Conservation (phyloP, 495 filamentous ascomycete species). For the Lichina pygmaea region DNA sequence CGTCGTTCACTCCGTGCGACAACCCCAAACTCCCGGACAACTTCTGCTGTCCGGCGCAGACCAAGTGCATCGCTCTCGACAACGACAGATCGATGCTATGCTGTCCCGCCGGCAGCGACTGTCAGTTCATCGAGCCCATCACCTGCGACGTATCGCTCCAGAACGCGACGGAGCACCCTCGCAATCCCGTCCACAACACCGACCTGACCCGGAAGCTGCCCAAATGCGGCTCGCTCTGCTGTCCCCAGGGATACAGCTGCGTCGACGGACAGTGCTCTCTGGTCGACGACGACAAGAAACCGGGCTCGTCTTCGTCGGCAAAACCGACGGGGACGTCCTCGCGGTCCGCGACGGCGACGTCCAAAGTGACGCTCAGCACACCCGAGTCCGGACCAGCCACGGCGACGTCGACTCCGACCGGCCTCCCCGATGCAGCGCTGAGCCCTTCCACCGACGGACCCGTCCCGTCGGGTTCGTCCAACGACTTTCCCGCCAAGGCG, state of each 20-base stretch:
- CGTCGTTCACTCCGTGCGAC: background rate
- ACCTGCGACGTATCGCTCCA: slow-evolving; percentile 41
- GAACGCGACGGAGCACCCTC: slow-evolving; percentile 32
- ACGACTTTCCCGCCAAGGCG: slow-evolving; percentile 26
- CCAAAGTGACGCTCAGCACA: background rate
- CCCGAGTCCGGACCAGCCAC: background rate
- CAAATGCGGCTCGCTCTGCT: slow-evolving; percentile 35
- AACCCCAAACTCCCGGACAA: slow-evolving; percentile 25
- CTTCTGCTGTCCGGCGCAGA: slow-evolving; percentile 45
- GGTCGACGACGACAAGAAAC: slow-evolving; percentile 11
- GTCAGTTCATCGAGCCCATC: slow-evolving; percentile 38
- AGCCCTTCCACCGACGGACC: slow-evolving; percentile 21
- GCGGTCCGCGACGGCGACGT: background rate
- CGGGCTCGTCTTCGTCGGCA: background rate
- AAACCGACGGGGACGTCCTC: background rate
- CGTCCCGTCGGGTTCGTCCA: slow-evolving; percentile 33
- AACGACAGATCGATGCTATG: slow-evolving; percentile 43
- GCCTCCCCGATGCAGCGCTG: background rate
- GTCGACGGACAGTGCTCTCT: slow-evolving; percentile 16
- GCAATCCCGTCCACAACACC: slow-evolving; percentile 41
- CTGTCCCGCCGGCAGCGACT: slow-evolving; percentile 38
- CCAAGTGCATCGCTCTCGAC: slow-evolving; percentile 40
- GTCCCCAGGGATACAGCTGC: slow-evolving; percentile 60
- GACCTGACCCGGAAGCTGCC: slow-evolving; percentile 24
- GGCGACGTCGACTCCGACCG: background rate